These are phyloP conservation scores for Aspergillus avenaceus DNA, from an alignment of 495 filamentous ascomycete genomes.

Conservation along the genomic window DNA sequence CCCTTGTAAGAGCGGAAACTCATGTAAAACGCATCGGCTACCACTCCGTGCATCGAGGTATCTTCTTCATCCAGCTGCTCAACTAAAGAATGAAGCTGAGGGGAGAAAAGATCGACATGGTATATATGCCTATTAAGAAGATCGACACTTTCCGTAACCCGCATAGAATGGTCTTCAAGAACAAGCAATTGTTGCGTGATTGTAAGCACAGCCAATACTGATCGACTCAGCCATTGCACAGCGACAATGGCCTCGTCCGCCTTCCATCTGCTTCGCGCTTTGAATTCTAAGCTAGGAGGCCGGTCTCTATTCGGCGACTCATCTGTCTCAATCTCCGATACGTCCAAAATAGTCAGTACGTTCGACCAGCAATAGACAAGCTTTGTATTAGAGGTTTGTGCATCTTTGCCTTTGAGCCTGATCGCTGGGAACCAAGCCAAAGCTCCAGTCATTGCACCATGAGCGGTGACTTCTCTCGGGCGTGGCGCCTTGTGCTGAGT, in stretches of 20 bases:
- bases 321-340: conserved; percentile 63
- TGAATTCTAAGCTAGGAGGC: conserved; percentile 74
- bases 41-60: conserved; percentile 86
- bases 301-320: conserved; percentile 61
- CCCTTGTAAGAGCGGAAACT: conserved; percentile 96
- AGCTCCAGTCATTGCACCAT: conserved; percentile 88
- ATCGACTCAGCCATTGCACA: conserved; percentile 94
- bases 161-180: conserved; percentile 82
- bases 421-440: conserved; percentile 97
- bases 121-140: conserved; percentile 89
- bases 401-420: conserved; percentile 73
- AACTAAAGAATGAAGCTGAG: conserved; percentile 76
- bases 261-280: conserved; percentile 82
- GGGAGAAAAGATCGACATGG: conserved; percentile 81
- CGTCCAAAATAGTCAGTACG: conserved; percentile 84
- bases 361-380: conserved; percentile 99
- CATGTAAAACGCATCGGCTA: conserved; percentile 97
- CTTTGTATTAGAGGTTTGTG: conserved; percentile 53
- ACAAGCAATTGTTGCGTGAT: conserved; percentile 91
- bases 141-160: conserved; percentile 90
- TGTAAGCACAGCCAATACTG: conserved; percentile 85
- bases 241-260: conserved; percentile 94
- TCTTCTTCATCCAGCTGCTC: conserved; percentile 88
- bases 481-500: conserved; percentile 90
- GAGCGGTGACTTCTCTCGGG: conserved; percentile 83